phyloP scores from a whole-genome alignment of 768 basidiomycete genomes.

The Pulveroboletus sp. region DNA sequence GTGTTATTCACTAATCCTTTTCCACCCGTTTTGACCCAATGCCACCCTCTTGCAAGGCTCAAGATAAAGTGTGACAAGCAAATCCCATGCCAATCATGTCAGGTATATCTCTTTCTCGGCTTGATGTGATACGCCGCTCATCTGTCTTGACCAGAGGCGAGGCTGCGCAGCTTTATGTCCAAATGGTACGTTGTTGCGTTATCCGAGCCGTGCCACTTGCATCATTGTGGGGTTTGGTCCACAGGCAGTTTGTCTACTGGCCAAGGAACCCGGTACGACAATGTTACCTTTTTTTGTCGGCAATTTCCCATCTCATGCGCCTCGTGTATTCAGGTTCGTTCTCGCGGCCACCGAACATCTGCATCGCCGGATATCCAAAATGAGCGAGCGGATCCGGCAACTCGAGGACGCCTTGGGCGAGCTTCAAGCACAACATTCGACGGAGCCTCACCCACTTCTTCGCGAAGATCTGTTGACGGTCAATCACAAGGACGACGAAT shows the following conservation, averaged over 20 bases:
- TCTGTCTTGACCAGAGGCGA: constrained; percentile 41
- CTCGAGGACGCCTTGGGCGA: constrained; percentile 59
- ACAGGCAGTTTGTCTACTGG: constrained; percentile 75
- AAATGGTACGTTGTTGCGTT: constrained; percentile 47
- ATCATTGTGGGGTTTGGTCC: background rate
- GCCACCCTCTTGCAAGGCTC: constrained; percentile 42
- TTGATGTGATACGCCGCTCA: constrained; percentile 1
- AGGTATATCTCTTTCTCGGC: constrained; percentile 36
- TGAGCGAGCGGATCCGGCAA: constrained; percentile 53
- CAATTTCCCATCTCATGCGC: constrained; percentile 7
- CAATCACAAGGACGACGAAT: constrained; percentile 30
- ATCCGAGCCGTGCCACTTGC: background rate
- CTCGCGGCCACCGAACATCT: constrained; percentile 67
- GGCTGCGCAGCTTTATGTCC: constrained; percentile 72
- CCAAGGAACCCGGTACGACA: constrained; percentile 63
- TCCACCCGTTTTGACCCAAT: constrained; percentile 21
- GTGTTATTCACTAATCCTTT: constrained; percentile 22
- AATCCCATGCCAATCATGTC: constrained; percentile 76
- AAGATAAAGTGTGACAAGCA: constrained; percentile 85
- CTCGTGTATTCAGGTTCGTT: constrained; percentile 41
- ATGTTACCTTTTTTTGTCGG: background rate
- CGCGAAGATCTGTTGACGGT: constrained; percentile 46
- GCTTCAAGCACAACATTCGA: constrained; percentile 49
- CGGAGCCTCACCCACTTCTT: constrained; percentile 59
- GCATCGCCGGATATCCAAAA: constrained; percentile 51